phyloP scores from a whole-genome alignment of 2,329 filamentous ascomycete genomes.

The Fusarium acutatum region DNA sequence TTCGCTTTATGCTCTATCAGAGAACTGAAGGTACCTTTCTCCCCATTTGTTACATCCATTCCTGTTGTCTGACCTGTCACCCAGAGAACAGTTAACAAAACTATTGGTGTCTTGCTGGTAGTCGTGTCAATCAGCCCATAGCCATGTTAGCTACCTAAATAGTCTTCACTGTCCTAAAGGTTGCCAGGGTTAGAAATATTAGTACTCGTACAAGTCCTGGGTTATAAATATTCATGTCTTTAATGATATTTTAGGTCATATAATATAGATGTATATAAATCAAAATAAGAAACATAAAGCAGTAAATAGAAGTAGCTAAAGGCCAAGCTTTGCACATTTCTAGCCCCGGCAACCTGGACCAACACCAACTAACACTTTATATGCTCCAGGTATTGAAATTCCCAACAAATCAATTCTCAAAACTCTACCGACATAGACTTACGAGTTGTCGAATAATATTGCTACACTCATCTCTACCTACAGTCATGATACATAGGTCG shows the following conservation, averaged over 20 bases:
- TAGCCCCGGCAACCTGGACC: not conserved
- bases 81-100: not conserved
- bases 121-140: slow-evolving; percentile 23
- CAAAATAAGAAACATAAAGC: not conserved
- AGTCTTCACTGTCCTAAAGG: not conserved
- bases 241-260: not conserved
- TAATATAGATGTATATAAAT: not conserved
- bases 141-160: slow-evolving; percentile 14
- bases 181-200: not conserved
- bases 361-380: not conserved
- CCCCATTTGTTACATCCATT: not conserved
- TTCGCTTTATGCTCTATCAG: not conserved
- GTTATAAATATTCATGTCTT: not conserved
- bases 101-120: slow-evolving; percentile 1
- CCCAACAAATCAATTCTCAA: slow-evolving; percentile 6
- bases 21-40: not conserved
- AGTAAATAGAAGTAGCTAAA: not conserved
- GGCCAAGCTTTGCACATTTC: not conserved
- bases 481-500: slow-evolving; percentile 9
- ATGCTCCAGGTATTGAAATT: not conserved
- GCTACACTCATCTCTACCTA: slow-evolving; percentile 11
- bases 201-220: not conserved
- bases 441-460: not conserved
- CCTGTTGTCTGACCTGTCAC: not conserved
- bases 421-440: not conserved